Base-by-base conservation (phyloP, 2,329 filamentous ascomycete genomes). In the Cryphonectria carpinicola region DNA sequence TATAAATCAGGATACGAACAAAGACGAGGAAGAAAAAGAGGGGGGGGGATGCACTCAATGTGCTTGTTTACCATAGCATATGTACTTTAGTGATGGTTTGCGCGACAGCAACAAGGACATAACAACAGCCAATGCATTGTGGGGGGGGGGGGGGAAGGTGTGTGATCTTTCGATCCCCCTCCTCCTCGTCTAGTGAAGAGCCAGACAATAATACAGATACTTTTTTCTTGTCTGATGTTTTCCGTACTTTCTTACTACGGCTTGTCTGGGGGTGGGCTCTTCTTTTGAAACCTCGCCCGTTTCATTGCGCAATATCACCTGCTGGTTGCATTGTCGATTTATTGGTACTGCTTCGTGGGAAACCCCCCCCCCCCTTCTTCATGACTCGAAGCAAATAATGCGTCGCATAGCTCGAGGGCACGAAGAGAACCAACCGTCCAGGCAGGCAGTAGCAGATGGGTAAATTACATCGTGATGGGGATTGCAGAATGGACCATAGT, bases 271-370 rank as follows among this genome's bases (percentile, higher is more conserved):
- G 32, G 46, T 49, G 49, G 66, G 22, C 41, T 63, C 58, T 39
- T 17, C 43, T 63, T 63, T 63, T 68, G 66, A 68, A 68, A 68
- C 66, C 58, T 41, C 1, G 32, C 46, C 46, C 41, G 66, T 68
- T 68, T 68, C 66, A 68, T 68, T 68, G 46, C 46, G 41, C 63
- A 49, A 35, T 61, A n/a, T 46, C 63, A 17, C 2, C 43, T 43
- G 43, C 41, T 35, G 41, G 25, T 52, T 49, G 43, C 63, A 65
- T 65, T n/a, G 63, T 37, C 41, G 41, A 52, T 35, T 49, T 6
- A n/a, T 22, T 65, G 43, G 63, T 28, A 65, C 63, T 13, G 17
- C 22, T 14, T 61, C 58, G 58, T 39, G 54, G 46, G 46, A 22
- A n/a, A 35, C 32, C 32, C 32, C 8, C 28, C 28, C 28, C 28